Conservation (phyloP, 768 basidiomycete species). For the Terana coerulea region DNA sequence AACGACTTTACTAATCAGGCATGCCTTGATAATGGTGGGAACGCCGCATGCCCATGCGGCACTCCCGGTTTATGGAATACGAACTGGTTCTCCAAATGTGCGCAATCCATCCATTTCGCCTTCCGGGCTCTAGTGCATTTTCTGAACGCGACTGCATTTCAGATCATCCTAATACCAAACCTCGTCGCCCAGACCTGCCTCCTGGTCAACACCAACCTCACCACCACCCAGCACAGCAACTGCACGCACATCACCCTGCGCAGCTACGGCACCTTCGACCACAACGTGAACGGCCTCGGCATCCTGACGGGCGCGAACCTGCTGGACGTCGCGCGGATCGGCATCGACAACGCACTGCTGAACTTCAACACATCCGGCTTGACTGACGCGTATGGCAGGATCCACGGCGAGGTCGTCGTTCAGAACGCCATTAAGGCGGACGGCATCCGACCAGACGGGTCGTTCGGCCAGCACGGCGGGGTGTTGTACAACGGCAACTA, state of each 20-base stretch:
- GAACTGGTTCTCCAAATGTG: conserved; percentile 64
- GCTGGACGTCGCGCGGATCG: conserved; percentile 61
- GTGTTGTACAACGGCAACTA: conserved; percentile 56
- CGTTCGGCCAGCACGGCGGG: conserved; percentile 51
- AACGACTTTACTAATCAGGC: conserved; percentile 51
- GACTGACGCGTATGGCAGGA: conserved; percentile 29
- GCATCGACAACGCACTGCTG: conserved; percentile 45
- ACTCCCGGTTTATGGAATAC: conserved; percentile 55
- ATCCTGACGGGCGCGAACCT: conserved; percentile 62
- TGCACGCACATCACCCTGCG: conserved; percentile 51
- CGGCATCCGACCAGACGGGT: conserved; percentile 50
- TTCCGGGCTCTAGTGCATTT: neutral
- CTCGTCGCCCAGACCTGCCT: conserved; percentile 56
- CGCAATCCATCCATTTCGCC: conserved; percentile 13
- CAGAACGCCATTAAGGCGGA: conserved; percentile 47
- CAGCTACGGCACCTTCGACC: conserved; percentile 45
- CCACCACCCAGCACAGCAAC: conserved; percentile 35
- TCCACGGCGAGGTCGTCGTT: conserved; percentile 52
- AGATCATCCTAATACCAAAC: conserved; percentile 61
- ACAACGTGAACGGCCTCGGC: conserved; percentile 40
- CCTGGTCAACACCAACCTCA: conserved; percentile 46
- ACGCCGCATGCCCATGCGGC: conserved; percentile 48
- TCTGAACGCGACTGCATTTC: neutral
- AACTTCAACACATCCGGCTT: conserved; percentile 21
- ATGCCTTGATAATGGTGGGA: conserved; percentile 56